Evolutionary conservation across 768 basidiomycete genomes (phyloP).

Genomic region (Xerocomus spinulosus): DNA sequence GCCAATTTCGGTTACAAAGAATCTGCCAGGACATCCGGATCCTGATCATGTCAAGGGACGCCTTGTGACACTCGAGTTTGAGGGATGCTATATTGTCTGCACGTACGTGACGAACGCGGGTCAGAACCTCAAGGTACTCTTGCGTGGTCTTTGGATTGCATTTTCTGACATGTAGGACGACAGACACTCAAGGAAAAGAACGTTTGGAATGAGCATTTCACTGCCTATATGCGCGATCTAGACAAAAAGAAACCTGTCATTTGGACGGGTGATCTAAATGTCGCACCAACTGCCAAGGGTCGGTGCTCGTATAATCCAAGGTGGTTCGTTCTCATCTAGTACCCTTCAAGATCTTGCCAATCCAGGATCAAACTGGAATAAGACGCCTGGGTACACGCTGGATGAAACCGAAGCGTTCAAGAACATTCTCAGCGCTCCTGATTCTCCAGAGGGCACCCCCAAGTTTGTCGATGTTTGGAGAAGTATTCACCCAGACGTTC

Average conservation of each 20-base stretch:
- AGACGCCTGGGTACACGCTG: constrained; percentile 80
- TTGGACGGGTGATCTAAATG: constrained; percentile 86
- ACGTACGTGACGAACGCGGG: constrained; percentile 89
- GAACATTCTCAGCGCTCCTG: constrained; percentile 56
- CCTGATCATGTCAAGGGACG: constrained; percentile 64
- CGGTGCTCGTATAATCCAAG: background rate
- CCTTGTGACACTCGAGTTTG: constrained; percentile 79
- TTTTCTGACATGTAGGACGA: background rate
- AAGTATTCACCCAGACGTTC: constrained; percentile 55
- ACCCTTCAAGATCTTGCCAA: constrained; percentile 56
- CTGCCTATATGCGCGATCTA: constrained; percentile 62
- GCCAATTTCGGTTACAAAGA: constrained; percentile 59
- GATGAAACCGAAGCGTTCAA: constrained; percentile 74
- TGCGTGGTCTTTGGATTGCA: background rate
- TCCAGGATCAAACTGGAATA: constrained; percentile 78
- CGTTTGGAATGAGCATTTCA: constrained; percentile 76
- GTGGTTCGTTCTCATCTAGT: background rate
- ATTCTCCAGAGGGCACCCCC: constrained; percentile 30
- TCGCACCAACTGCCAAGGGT: constrained; percentile 76
- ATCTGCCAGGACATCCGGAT: constrained; percentile 73
- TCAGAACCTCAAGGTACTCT: constrained; percentile 58
- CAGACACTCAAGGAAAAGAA: constrained; percentile 77
- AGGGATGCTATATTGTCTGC: constrained; percentile 61
- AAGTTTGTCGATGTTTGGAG: constrained; percentile 82
- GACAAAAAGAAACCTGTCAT: constrained; percentile 81